A percentile compares a stretch with the other conserved stretches of the same genome.
phyloP scores from a whole-genome alignment of 768 basidiomycete genomes.

The Termitomyces sp. region DNA sequence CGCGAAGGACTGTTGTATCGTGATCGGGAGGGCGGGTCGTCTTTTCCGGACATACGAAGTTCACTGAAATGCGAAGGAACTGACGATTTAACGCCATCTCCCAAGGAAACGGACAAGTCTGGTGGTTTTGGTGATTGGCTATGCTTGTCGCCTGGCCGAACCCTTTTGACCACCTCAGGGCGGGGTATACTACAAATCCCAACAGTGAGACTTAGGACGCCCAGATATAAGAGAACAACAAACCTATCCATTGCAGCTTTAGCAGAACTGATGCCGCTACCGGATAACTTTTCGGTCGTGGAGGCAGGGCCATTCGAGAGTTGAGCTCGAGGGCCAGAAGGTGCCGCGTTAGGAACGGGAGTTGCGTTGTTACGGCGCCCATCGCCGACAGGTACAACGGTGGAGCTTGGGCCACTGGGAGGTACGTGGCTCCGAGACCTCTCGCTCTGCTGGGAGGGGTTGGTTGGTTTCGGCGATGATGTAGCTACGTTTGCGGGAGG shows the following conservation, averaged over 20 bases:
- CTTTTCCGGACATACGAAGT: slow-evolving; percentile 19
- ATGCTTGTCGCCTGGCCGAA: slow-evolving; percentile 38
- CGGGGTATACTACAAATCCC: slow-evolving; percentile 55
- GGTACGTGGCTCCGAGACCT: slow-evolving; percentile 32
- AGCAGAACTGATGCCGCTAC: slow-evolving; percentile 33
- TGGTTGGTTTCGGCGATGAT: slow-evolving; percentile 29
- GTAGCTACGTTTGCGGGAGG: slow-evolving; percentile 8
- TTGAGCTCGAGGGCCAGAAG: slow-evolving; percentile 61
- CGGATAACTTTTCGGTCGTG: slow-evolving; percentile 27
- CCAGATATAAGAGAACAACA: slow-evolving; percentile 10
- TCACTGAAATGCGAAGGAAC: slow-evolving; percentile 18
- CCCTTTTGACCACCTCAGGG: slow-evolving; percentile 75
- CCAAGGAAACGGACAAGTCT: slow-evolving; percentile 12
- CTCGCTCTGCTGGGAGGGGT: slow-evolving; percentile 23
- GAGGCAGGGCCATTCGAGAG: slow-evolving; percentile 29
- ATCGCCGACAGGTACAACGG: slow-evolving; percentile 28
- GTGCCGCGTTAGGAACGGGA: slow-evolving; percentile 33
- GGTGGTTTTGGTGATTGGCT: slow-evolving; percentile 32
- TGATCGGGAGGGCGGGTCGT: slow-evolving; percentile 20
- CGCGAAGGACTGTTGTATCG: slow-evolving; percentile 26
- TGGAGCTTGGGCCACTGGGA: slow-evolving; percentile 39
- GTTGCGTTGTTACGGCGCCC: slow-evolving; percentile 33
- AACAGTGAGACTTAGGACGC: background rate
- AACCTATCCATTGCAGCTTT: slow-evolving; percentile 72
- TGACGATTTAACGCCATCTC: slow-evolving; percentile 15